A percentile compares a stretch with the other conserved stretches of the same genome.
These are phyloP conservation scores for Holtermannia corniformis DNA, from an alignment of 768 basidiomycete species.

Conservation along the genomic window DNA sequence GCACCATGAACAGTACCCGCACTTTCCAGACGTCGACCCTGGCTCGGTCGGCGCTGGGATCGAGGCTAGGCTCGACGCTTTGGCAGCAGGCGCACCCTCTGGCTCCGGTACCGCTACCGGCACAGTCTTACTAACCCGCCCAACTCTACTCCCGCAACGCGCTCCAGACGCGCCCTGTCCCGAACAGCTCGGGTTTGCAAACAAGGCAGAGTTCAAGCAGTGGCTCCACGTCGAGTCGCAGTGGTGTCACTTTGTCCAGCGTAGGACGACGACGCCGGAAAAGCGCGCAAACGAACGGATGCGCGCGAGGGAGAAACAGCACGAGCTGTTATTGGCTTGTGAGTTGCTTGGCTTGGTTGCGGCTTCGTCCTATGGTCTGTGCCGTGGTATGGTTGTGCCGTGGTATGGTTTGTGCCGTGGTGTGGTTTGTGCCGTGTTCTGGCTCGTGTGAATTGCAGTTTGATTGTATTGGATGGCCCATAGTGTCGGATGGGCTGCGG, in stretches of 20 bases:
- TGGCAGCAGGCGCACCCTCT: too few species aligned
- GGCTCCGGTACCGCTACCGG: too few species aligned
- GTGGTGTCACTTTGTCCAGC: slow-evolving; percentile 38
- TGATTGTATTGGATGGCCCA: too few species aligned
- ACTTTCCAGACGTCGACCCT: too few species aligned
- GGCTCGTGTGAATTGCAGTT: too few species aligned
- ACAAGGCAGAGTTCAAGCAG: slow-evolving; percentile 12
- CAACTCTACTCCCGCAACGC: slow-evolving; percentile 6
- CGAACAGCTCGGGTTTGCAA: slow-evolving; percentile 13
- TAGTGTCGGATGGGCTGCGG: too few species aligned
- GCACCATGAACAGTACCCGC: too few species aligned
- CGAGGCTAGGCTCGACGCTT: too few species aligned
- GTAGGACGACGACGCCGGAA: slow-evolving; percentile 32
- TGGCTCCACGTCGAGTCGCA: slow-evolving; percentile 28
- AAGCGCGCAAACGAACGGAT: slow-evolving; percentile 30
- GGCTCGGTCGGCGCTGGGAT: too few species aligned
- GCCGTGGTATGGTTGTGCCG: too few species aligned
- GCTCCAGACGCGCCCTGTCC: slow-evolving; percentile 20
- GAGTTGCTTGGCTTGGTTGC: slow-evolving; percentile 4
- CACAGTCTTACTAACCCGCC: background rate
- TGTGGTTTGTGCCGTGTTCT: too few species aligned
- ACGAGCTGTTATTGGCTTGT: slow-evolving; percentile 22
- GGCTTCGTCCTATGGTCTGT: background rate
- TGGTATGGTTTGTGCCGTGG: too few species aligned
- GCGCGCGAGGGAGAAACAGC: slow-evolving; percentile 18